Base-by-base conservation (phyloP, 202 grass and related monocot species). In the Panicum virgatum region DNA sequence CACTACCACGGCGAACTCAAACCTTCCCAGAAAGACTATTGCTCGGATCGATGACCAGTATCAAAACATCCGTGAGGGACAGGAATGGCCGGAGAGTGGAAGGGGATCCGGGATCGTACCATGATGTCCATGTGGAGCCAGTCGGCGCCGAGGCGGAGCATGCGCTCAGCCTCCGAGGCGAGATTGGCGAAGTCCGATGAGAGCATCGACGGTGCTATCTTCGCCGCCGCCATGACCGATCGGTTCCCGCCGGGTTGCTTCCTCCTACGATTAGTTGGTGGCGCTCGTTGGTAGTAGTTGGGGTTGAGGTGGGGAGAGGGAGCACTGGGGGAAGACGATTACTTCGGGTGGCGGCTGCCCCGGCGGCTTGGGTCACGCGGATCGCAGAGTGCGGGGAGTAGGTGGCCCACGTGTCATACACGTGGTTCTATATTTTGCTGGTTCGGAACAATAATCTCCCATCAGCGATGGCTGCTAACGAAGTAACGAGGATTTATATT, bases 41-140 rank as follows among this genome's bases (percentile, higher is more conserved):
- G 37, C 12, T 45, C 66, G 8, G 25, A 81, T 71, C 66, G 43
- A 26, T 58, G 25, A 6, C 36, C 51, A 43, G 16, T 15, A 27
- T 10, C 2, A 39, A 60, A 60, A 25, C n/a, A 60, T 12, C 12
- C 5, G 5, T 29, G 57, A 14, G 57, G 57, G 48, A 34, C 3
- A 11, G 25, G 66, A 59, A 34, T n/a, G 65, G 50, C 23, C 11
- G 23, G 51, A 13, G 57, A n/a, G n/a, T n/a, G n/a, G n/a, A n/a
- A n/a, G 14, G 20, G 44, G 12, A 32, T n/a, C n/a, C 38, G 18
- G 29, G 58, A 34, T 66, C 73, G 38, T 91, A 98, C 96, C 96
- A 98, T 98, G 87, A 95, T 94, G 80, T 98, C 96, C 96, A 98
- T 98, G 90, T 95, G 96, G 64, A 98, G 90, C 96, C 96, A 98